Conservation (phyloP, 441 rosid genomes). For the Omphalea diandra region DNA sequence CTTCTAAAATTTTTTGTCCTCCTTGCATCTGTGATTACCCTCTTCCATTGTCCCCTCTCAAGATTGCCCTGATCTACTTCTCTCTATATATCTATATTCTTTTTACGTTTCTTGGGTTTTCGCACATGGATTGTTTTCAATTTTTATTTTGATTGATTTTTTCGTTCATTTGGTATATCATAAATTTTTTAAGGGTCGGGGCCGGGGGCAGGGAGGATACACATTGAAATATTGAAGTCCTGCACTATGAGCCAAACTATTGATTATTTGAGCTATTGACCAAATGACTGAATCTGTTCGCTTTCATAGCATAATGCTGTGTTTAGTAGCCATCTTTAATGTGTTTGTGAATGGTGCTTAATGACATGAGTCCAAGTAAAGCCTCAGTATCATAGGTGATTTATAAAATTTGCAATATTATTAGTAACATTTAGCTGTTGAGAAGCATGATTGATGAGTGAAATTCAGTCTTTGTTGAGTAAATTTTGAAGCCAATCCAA, state of each 20-base stretch:
- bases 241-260: not conserved
- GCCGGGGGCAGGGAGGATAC: too few relatives aligned
- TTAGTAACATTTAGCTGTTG: not conserved
- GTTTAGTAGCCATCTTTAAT: too few relatives aligned
- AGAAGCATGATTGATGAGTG: not conserved
- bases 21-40: slow-evolving; percentile 95
- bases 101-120: too few relatives aligned
- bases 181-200: not conserved
- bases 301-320: too few relatives aligned
- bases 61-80: slow-evolving; percentile 76
- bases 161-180: not conserved
- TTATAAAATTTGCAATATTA: not conserved
- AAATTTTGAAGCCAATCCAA: not conserved
- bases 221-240: not conserved
- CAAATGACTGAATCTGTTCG: not conserved
- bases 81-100: too few relatives aligned
- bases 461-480: not conserved
- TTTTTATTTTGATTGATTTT: too few relatives aligned
- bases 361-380: too few relatives aligned
- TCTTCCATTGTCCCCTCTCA: slow-evolving; percentile 87
- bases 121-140: too few relatives aligned
- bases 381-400: not conserved
- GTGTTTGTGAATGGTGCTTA: too few relatives aligned
- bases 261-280: not conserved
- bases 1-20: slow-evolving; percentile 57